A percentile compares a stretch with the other conserved stretches of the same genome.
Evolutionary conservation across 305 asterid species (phyloP).

Genomic region (Solanum hybrid): DNA sequence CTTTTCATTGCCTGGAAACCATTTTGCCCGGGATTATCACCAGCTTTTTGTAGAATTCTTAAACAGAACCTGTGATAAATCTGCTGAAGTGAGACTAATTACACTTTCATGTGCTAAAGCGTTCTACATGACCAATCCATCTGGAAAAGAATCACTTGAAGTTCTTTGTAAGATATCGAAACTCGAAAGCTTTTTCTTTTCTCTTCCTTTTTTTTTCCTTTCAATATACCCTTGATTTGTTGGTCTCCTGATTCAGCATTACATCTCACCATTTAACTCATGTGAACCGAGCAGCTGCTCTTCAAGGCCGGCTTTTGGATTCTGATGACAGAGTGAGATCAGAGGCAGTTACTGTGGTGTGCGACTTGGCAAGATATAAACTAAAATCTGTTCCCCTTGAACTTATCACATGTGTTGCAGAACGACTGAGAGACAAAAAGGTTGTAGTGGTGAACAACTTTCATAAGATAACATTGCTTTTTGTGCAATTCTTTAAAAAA

Average conservation of each 20-base stretch:
- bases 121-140: slow-evolving; percentile 42
- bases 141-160: slow-evolving; percentile 49
- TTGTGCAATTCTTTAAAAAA: background rate
- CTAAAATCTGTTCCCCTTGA: slow-evolving; percentile 33
- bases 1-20: slow-evolving; percentile 51
- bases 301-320: slow-evolving; percentile 31
- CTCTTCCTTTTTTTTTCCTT: background rate
- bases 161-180: slow-evolving; percentile 52
- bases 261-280: slow-evolving; percentile 9
- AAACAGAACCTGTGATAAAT: slow-evolving; percentile 78
- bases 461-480: slow-evolving; percentile 6
- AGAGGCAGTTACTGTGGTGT: slow-evolving; percentile 37
- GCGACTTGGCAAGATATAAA: slow-evolving; percentile 60
- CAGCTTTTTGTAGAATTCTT: slow-evolving; percentile 50
- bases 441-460: slow-evolving; percentile 26
- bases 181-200: slow-evolving; percentile 7
- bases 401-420: slow-evolving; percentile 50
- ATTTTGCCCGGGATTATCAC: slow-evolving; percentile 48
- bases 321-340: slow-evolving; percentile 32
- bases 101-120: slow-evolving; percentile 78
- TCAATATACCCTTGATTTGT: background rate
- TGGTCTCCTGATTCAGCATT: background rate
- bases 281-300: slow-evolving; percentile 40
- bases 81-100: slow-evolving; percentile 68
- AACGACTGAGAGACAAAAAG: slow-evolving; percentile 91